Conservation (phyloP, 352 stramenopile genomes). For the Pythium folliculosum region DNA sequence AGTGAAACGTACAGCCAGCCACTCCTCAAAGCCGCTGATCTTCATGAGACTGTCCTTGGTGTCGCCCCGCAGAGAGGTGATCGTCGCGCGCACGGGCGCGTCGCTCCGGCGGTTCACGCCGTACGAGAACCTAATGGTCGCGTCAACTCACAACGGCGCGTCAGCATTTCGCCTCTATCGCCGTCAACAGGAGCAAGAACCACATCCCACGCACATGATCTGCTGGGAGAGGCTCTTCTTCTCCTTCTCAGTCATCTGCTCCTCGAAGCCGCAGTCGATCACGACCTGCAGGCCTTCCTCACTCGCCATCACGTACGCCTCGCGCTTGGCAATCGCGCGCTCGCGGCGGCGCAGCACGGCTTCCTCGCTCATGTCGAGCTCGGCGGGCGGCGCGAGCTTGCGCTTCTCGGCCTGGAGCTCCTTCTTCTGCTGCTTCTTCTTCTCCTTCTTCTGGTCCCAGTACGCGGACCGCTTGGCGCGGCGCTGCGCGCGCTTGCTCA, state of each 20-base stretch:
- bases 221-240: constrained; percentile 94
- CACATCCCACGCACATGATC: constrained; percentile 83
- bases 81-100: constrained; percentile 54
- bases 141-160: not conserved
- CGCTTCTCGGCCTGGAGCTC: constrained; percentile 40
- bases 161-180: too few relatives aligned
- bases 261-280: constrained; percentile 95
- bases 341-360: constrained; percentile 67
- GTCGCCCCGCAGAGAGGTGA: constrained; percentile 74
- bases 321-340: constrained; percentile 65
- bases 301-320: constrained; percentile 75
- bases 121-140: constrained; percentile 72
- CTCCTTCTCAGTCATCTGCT: constrained; percentile 92
- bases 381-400: constrained; percentile 38
- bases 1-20: constrained; percentile 48
- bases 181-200: too few relatives aligned
- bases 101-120: constrained; percentile 69
- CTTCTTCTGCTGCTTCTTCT: constrained; percentile 83
- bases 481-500: constrained; percentile 58
- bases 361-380: constrained; percentile 81
- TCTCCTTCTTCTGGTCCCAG: constrained; percentile 81
- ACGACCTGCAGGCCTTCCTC: constrained; percentile 84
- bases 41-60: constrained; percentile 86
- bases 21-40: constrained; percentile 90
- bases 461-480: constrained; percentile 62